Percentiles rank a stretch among this genome's conserved stretches.
Conservation (phyloP, 768 basidiomycete genomes). For the Psilocybe tampanensis region DNA sequence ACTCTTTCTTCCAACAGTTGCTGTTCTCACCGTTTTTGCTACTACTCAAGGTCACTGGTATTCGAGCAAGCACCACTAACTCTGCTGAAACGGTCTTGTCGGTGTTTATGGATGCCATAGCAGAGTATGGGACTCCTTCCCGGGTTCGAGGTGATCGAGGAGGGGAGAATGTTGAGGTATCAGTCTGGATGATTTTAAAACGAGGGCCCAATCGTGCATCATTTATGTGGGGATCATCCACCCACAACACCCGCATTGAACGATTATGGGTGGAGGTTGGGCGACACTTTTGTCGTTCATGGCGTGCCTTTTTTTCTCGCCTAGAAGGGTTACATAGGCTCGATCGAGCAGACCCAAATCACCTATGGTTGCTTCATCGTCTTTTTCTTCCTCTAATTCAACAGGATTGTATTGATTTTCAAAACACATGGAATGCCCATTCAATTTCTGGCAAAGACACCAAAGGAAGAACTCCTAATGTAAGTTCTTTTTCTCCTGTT, state of each 20-base stretch:
- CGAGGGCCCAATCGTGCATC: constrained; percentile 17
- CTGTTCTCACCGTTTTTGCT: background rate
- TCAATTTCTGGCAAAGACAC: background rate
- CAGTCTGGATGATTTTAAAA: constrained; percentile 21
- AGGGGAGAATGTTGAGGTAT: constrained; percentile 30
- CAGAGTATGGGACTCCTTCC: constrained; percentile 26
- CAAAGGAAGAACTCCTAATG: background rate
- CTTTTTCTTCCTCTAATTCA: constrained; percentile 42
- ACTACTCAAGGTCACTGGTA: constrained; percentile 23
- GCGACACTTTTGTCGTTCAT: constrained; percentile 36
- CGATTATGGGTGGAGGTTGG: constrained; percentile 47
- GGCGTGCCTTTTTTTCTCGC: constrained; percentile 43
- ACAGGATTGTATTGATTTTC: constrained; percentile 35
- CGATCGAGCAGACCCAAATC: constrained; percentile 27
- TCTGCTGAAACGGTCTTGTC: constrained; percentile 31
- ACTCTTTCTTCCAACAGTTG: constrained; percentile 23
- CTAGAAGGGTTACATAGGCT: constrained; percentile 39
- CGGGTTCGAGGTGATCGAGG: constrained; percentile 34
- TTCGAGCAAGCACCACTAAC: constrained; percentile 36
- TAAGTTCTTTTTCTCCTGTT: background rate
- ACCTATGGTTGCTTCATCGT: constrained; percentile 46
- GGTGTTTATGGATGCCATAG: constrained; percentile 25
- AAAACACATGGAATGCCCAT: constrained; percentile 36
- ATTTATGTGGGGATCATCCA: constrained; percentile 43
- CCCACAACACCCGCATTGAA: constrained; percentile 46